Percentiles rank a stretch among this genome's conserved stretches.
Evolutionary conservation across 1,284 basidiomycete species (phyloP).

Genomic region (Apiotrichum akiyoshidainum): DNA sequence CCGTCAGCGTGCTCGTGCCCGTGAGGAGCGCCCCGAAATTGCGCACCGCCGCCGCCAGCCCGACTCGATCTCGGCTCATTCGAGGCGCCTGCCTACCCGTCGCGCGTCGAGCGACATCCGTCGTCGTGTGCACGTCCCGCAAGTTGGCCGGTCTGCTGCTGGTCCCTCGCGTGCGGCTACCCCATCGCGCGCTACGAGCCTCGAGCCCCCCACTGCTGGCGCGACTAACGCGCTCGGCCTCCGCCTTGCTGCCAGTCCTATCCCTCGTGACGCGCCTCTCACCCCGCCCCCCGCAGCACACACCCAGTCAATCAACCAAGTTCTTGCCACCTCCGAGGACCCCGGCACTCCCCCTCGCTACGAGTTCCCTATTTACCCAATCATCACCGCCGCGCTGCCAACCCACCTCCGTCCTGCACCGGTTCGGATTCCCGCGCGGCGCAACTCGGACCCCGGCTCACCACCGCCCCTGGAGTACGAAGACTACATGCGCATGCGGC

Average conservation of each 20-base stretch:
- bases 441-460: not conserved
- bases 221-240: no score
- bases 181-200: no score
- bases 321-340: no score
- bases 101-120: not conserved
- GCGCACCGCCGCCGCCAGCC: not conserved
- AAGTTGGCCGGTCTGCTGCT: no score
- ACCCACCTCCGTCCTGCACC: not conserved
- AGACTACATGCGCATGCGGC: conserved; percentile 5
- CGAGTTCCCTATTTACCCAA: conserved; percentile 16
- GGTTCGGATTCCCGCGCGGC: not conserved
- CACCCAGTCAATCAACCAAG: no score
- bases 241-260: no score
- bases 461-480: conserved; percentile 7
- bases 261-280: no score
- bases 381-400: conserved; percentile 7
- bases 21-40: not conserved
- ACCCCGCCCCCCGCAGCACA: no score
- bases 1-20: not conserved
- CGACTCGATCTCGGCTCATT: not conserved
- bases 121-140: not conserved
- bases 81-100: not conserved
- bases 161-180: no score
- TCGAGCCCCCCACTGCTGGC: no score
- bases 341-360: not conserved